Conservation (phyloP, 1,139 yeast genomes). For the Suhomyces coccinellae region DNA sequence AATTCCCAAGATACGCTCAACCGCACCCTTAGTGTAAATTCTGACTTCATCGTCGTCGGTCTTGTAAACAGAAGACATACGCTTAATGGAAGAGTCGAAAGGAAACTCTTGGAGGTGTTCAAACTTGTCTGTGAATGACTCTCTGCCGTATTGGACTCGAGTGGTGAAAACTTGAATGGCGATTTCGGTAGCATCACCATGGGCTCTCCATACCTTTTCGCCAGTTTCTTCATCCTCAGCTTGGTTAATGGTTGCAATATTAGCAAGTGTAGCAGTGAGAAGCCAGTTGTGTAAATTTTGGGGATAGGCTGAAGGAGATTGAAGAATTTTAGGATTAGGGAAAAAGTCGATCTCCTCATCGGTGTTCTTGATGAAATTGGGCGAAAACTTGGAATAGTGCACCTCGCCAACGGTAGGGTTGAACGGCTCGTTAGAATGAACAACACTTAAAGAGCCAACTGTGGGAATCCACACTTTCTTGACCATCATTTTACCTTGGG, state of each 20-base stretch:
- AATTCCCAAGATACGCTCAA: conserved; percentile 46
- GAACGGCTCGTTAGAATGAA: conserved; percentile 39
- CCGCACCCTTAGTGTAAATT: conserved; percentile 54
- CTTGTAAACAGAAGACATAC: conserved; percentile 49
- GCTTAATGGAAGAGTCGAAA: conserved; percentile 41
- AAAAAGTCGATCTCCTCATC: conserved; percentile 36
- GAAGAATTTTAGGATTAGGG: conserved; percentile 13
- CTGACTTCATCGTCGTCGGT: conserved; percentile 16
- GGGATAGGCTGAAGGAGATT: conserved; percentile 12
- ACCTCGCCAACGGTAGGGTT: conserved; percentile 40
- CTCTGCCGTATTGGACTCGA: conserved; percentile 26
- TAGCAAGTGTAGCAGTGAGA: conserved; percentile 34
- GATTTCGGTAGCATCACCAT: conserved; percentile 41
- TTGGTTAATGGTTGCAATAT: conserved; percentile 33
- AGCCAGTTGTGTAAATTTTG: conserved; percentile 25
- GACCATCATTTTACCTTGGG: conserved; percentile 52
- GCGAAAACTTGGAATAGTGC: conserved; percentile 24
- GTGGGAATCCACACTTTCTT: conserved; percentile 38
- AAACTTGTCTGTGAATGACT: conserved; percentile 15
- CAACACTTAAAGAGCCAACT: conserved; percentile 35
- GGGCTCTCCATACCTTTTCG: conserved; percentile 35
- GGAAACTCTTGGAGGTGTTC: conserved; percentile 34
- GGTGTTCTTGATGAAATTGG: conserved; percentile 25
- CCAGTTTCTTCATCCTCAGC: conserved; percentile 28
- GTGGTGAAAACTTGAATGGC: conserved; percentile 38